Base-by-base conservation (phyloP, 2,329 filamentous ascomycete species). In the Aspergillus aculeatinus region DNA sequence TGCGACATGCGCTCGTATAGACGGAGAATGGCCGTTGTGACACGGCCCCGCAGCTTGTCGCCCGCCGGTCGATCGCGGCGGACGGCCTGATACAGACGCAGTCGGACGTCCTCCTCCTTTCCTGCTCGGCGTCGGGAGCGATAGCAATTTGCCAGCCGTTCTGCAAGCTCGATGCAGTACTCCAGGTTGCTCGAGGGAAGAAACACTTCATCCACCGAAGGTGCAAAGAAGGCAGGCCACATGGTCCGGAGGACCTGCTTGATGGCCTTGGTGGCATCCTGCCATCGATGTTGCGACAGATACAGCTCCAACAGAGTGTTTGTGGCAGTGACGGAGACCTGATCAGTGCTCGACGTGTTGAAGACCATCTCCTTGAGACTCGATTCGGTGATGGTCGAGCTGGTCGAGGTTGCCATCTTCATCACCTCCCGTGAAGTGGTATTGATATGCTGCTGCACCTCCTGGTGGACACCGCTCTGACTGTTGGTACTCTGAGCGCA, bases 171-270 rank as follows among this genome's bases (percentile, higher is more conserved):
- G 12, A 84, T 73, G 5, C 75, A 78, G 59, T 79, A 74, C 11
- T 81, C 75, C 1, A 77, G 67, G 59, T 81, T 75, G 0, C 72
- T 73, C 1, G 72, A 67, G 0, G 80, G 78, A 35, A 82, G 71
- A 0, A 71, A 70, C 1, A 83, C 77, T 56, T 81, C 77, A 33
- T 80, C 65, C 57, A 80, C 68, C 0, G 78, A 80, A 19, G 72
- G 70, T 12, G 78, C 73, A 51, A 83, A 77, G 57, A 84, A 74
- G 0, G 76, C 76, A 1, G 77, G 74, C 81, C 82, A 83, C 3
- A 79, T 76, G 5, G 74, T 72, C 44, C 76, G 74, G 31, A 84
- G 68, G 10, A 81, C 77, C 23, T 71, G 71, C 55, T 80, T 79
- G 39, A 82, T 74, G n/a, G 81, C 69, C 1, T 70, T 74, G 25